phyloP scores from a whole-genome alignment of 179 eudicot species.

The Carnegiea gigantea region DNA sequence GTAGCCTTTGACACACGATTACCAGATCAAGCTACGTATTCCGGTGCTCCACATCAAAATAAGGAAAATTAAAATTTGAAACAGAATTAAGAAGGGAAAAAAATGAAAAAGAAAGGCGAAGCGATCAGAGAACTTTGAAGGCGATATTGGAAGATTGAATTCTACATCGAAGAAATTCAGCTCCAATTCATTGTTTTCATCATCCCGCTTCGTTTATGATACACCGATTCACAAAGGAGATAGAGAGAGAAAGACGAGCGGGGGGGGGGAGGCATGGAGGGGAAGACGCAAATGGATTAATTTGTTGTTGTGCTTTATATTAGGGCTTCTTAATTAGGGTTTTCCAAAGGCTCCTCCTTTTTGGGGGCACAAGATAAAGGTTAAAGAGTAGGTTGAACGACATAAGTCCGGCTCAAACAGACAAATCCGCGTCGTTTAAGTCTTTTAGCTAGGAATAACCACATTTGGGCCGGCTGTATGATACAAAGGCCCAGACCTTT shows the following conservation, averaged over 20 bases:
- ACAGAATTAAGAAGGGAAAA: too few species aligned
- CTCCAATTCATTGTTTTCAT: neutral
- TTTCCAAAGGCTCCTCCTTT: neutral
- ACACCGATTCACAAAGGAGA: too few species aligned
- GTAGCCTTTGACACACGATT: neutral
- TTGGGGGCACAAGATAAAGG: neutral
- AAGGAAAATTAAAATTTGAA: neutral
- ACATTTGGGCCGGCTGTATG: neutral
- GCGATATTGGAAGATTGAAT: neutral
- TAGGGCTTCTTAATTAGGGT: neutral
- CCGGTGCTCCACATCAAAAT: neutral
- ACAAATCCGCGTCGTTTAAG: neutral
- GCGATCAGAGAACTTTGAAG: constrained; percentile 16
- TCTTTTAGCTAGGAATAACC: neutral
- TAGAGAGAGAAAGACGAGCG: neutral
- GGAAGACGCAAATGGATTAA: neutral
- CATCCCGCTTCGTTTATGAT: neutral
- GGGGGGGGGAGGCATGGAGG: neutral
- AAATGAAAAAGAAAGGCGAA: neutral
- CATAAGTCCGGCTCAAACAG: too few species aligned
- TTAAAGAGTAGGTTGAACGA: too few species aligned
- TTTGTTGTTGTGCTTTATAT: neutral
- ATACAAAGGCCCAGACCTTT: neutral
- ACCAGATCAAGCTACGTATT: constrained; percentile 7
- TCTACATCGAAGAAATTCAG: neutral